Base-by-base conservation (phyloP, 1,284 basidiomycete species). In the Vanrija humicola region DNA sequence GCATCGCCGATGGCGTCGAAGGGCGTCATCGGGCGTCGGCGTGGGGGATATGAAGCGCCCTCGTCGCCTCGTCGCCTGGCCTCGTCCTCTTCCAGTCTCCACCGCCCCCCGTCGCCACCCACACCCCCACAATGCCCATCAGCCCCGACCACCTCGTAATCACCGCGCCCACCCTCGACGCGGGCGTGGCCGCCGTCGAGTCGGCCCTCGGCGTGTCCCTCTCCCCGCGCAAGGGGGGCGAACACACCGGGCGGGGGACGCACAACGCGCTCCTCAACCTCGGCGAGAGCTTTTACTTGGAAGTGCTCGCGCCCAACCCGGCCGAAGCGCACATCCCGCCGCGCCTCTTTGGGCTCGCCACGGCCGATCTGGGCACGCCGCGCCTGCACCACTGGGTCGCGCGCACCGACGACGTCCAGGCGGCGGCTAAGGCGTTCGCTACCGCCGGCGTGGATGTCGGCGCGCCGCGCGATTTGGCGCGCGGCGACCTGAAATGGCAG, bases 201-300 rank as follows among this genome's bases (percentile, higher is more conserved):
- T 15, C 21, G 0, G 14, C 8, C 8, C 49, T 55, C 16, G 49
- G 46, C n/a, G 46, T 55, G 21, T 44, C 49, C 10, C 21, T 55
- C 12, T 47, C 45, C 9, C 54, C 54, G 0, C 45, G 49, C 42
- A 16, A n/a, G 4, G 54, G 54, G 28, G 49, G 54, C 25, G 40
- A 47, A 25, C 54, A 55, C 42, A 34, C 34, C 21, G 38, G 49
- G 18, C 46, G 51, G 18, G 54, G 45, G 12, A 55, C 54, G 25
- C 54, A 55, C 54, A 55, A 55, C 26, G 46, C 46, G 16, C 49
- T 55, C 19, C 26, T 55, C 6, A 51, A 49, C 15, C 54, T 55
- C n/a, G 54, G 54, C 9, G 39, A 45, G 14, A 42, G 51, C 23
- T 39, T 51, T 25, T 55, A 55, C 40, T 46, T 55, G 18, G 54